A percentile compares a stretch with the other conserved stretches of the same genome.
phyloP scores from a whole-genome alignment of 805 yeast genomes.

The Metschnikowia koreensis region DNA sequence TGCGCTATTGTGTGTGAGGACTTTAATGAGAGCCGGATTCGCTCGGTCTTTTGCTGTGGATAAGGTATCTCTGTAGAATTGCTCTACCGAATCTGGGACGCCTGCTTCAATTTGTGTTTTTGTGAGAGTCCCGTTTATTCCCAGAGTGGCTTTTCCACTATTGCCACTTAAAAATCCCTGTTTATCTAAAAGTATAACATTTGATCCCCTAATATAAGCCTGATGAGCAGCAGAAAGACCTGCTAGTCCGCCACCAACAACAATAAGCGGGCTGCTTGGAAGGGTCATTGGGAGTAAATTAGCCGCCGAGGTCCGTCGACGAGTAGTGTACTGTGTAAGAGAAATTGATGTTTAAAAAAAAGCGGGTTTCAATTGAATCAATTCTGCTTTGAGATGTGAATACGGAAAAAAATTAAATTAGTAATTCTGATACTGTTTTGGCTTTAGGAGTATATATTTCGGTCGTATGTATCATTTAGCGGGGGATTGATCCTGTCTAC shows the following conservation, averaged over 20 bases:
- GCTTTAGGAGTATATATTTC: too few relatives aligned
- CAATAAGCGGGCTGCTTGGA: constrained; percentile 39
- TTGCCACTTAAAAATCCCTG: constrained; percentile 63
- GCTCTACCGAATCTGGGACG: constrained; percentile 55
- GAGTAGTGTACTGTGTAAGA: too few relatives aligned
- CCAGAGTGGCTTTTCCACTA: constrained; percentile 65
- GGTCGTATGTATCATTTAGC: too few relatives aligned
- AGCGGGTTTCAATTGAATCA: too few relatives aligned
- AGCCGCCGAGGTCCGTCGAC: too few relatives aligned
- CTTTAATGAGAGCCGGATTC: constrained; percentile 54
- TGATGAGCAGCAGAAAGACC: constrained; percentile 65
- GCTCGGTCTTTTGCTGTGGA: constrained; percentile 65
- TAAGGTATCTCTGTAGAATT: constrained; percentile 64
- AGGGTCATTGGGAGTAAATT: constrained; percentile 4
- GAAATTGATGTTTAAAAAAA: too few relatives aligned
- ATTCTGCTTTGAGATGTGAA: too few relatives aligned
- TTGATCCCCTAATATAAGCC: constrained; percentile 50
- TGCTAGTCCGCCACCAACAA: constrained; percentile 67
- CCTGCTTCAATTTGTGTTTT: constrained; percentile 51
- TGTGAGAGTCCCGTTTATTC: constrained; percentile 72
- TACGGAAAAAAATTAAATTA: too few relatives aligned
- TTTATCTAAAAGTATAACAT: constrained; percentile 54
- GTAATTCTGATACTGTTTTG: too few relatives aligned
- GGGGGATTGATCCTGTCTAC: too few relatives aligned
- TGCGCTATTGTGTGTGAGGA: constrained; percentile 59